Evolutionary conservation across 1,284 basidiomycete species (phyloP), one percentile per base, ranked within the genome.

Genomic region (Kalmanozyma brasiliensis): DNA sequence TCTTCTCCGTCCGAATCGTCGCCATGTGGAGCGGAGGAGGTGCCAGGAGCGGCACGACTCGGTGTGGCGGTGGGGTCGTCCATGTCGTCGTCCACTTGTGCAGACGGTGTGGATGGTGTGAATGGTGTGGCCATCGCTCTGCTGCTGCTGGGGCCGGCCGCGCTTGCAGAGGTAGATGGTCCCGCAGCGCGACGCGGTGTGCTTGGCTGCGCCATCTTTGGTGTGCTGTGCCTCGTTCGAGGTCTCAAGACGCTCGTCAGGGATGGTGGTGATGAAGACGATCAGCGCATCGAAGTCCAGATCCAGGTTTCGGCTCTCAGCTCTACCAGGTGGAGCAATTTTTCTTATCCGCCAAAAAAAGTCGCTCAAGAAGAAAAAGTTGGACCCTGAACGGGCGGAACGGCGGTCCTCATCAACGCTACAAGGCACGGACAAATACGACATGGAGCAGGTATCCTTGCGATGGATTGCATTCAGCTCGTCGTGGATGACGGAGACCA

Each of bases 1-100:
- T 70, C 67, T 46, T 70, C 67, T 33, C 23, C 59, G 24, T 44
- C 67, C 4, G 62, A 63, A 13, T 70, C 62, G 14, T 65, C 66
- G 4, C 19, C 48, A 32, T 29, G 35, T 6, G 19, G 14, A 16
- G 40, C 17, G 10, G 24, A 17, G 34, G 38, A 14, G 33, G 43
- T 16, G 29, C 37, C 3, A 9, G 22, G 16, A 29, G 38, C 42
- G 34, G 49, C 30, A 29, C 48, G 38, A 47, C 35, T 52, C 7
- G 58, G 48, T 14, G 47, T 53, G 14, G 55, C 41, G 8, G 64
- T 67, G 29, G 64, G 58, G 19, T 62, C 52, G 37, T 62, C 58
- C 42, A 62, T 48, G 36, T 66, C 68, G 22, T 70, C 34, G 13
- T 26, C 11, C 2, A 53, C 8, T 20, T 19, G 36, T 24, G 49